Evolutionary conservation across 2,329 filamentous ascomycete genomes (phyloP), one percentile per base, ranked within the genome.

Genomic region (Diaporthe velutina): DNA sequence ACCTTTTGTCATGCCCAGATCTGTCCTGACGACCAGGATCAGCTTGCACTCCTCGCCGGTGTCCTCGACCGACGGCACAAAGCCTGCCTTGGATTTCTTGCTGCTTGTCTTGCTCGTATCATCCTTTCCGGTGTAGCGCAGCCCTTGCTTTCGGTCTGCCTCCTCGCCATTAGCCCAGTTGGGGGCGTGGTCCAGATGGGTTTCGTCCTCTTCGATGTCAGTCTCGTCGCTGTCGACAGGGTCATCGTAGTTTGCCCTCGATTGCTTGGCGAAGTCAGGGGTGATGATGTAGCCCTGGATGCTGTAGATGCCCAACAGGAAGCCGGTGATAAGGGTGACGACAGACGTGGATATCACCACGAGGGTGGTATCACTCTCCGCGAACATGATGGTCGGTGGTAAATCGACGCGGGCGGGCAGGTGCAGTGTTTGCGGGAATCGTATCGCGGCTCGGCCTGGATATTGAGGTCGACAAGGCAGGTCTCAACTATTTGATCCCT

Each of bases 1-100:
- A 97, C 96, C 96, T 86, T 98, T 98, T 13, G 94, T 97, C 97
- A 99, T 99, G 80, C 96, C 96, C 80, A 99, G 85, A 85, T 99
- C 97, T 25, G 95, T 98, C 81, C 97, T 88, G 73, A 98, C 96
- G 5, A 98, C 95, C 45, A 99, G 87, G 19, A 98, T 95, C 74
- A 98, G 88, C 86, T 98, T 98, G 87, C 96, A 98, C 83, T 98
- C 96, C 84, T 98, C 96, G 33, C 86, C 88, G 60, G 78, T 75
- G 52, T 83, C 86, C 55, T 79, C 79, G 30, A 75, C 77, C 28
- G 77, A 77, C 25, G 77, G 74, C 52, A 78, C 81, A 67, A 30
- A 78, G 30, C 78, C 86, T 80, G 86, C 86, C 76, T 82, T 84
- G 77, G 83, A 86, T 79, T 88, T 79, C 79, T 84, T 57, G 78